Conservation (phyloP, 345 rosid genomes). For the Gossypium stocksii region DNA sequence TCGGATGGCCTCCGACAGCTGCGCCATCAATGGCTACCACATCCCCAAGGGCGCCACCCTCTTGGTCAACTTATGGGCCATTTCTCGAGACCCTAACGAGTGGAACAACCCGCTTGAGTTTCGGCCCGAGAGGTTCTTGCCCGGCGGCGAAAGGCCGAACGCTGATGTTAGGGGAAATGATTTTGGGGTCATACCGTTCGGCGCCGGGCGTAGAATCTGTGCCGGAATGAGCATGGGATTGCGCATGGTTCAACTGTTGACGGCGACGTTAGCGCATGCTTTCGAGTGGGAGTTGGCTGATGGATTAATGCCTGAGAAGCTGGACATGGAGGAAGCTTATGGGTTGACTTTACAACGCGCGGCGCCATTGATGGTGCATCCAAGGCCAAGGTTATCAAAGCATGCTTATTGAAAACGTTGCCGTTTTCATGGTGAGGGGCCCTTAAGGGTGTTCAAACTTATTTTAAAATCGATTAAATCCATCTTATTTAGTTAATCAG, state of each 20-base stretch:
- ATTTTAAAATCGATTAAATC: too few relatives aligned
- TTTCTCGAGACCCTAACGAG: slow-evolving; percentile 66
- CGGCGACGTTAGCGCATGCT: slow-evolving; percentile 62
- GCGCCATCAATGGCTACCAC: slow-evolving; percentile 70
- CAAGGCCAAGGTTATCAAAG: slow-evolving; percentile 44
- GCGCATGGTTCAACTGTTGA: slow-evolving; percentile 57
- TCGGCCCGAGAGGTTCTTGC: slow-evolving; percentile 64
- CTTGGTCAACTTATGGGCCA: slow-evolving; percentile 76
- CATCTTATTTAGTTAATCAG: too few relatives aligned
- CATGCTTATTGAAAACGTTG: slow-evolving; percentile 22
- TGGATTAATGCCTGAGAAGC: slow-evolving; percentile 42
- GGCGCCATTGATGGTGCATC: slow-evolving; percentile 54
- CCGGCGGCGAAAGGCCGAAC: slow-evolving; percentile 56
- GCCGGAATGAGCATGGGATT: slow-evolving; percentile 76
- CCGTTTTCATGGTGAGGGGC: not conserved
- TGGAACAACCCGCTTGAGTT: slow-evolving; percentile 65
- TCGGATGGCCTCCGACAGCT: slow-evolving; percentile 53
- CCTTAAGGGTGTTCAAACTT: too few relatives aligned
- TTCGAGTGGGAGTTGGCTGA: slow-evolving; percentile 67
- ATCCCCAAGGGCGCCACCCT: slow-evolving; percentile 68
- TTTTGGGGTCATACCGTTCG: slow-evolving; percentile 75
- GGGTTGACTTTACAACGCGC: slow-evolving; percentile 72
- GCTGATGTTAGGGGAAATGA: slow-evolving; percentile 68
- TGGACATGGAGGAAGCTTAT: slow-evolving; percentile 74
- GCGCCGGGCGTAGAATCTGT: slow-evolving; percentile 83